Evolutionary conservation across 2,329 filamentous ascomycete genomes (phyloP).

Genomic region (Ascomycota sp.): DNA sequence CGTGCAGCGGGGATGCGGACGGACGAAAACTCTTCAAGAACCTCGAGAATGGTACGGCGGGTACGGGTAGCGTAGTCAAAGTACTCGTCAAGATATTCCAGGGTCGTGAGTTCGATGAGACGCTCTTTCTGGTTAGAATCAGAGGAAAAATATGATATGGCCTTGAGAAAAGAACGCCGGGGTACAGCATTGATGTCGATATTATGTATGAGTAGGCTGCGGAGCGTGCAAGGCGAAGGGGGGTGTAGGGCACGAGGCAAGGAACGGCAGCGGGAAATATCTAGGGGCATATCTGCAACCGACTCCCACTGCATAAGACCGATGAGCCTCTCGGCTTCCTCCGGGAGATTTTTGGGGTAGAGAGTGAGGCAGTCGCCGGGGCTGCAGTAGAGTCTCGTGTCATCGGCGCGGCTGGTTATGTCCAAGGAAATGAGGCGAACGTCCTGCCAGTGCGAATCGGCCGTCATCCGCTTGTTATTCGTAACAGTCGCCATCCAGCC

Average conservation of each 20-base stretch:
- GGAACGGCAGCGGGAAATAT: conserved; percentile 18
- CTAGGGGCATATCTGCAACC: conserved; percentile 50
- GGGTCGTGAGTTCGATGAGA: conserved; percentile 62
- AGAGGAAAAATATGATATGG: conserved; percentile 54
- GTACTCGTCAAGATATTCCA: conserved; percentile 69
- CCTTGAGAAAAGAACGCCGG: conserved; percentile 64
- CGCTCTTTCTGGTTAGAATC: conserved; percentile 59
- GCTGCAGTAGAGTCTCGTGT: background rate
- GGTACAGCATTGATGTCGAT: conserved; percentile 84
- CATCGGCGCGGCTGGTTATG: conserved; percentile 10
- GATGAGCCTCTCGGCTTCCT: conserved; percentile 63
- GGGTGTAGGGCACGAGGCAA: conserved; percentile 16
- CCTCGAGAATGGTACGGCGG: conserved; percentile 75
- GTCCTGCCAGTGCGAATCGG: conserved; percentile 73
- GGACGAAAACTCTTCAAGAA: conserved; percentile 72
- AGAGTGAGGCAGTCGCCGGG: conserved; percentile 49
- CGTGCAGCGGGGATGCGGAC: conserved; percentile 64
- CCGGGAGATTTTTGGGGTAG: conserved; percentile 69
- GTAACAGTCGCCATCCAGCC: conserved; percentile 36
- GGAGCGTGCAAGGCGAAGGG: conserved; percentile 36
- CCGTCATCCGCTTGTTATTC: conserved; percentile 55
- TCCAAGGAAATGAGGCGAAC: conserved; percentile 59
- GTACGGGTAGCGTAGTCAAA: conserved; percentile 91
- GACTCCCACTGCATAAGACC: conserved; percentile 57
- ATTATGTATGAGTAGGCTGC: conserved; percentile 59